phyloP scores from a whole-genome alignment of 75 land plant species.

The Pinus taeda region DNA sequence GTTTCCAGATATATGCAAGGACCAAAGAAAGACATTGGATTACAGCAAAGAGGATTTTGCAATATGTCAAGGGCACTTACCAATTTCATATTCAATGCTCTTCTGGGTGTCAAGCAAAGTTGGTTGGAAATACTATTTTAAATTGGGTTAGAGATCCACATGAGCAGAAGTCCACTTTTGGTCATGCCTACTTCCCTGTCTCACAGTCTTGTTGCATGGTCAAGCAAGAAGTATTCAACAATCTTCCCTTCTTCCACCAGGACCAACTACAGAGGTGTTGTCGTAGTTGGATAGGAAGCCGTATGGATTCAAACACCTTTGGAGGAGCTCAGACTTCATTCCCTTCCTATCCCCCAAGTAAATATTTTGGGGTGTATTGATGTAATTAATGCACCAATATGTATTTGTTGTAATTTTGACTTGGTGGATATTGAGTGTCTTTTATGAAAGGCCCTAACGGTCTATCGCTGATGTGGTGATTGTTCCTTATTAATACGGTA shows the following conservation, averaged over 20 bases:
- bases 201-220: neutral
- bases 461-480: too few relatives aligned
- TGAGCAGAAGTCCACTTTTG: neutral
- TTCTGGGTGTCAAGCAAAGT: neutral
- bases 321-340: neutral
- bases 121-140: neutral
- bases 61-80: neutral
- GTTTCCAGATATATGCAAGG: neutral
- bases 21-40: neutral
- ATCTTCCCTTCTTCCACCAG: neutral
- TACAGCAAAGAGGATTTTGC: neutral
- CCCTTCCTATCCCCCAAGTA: neutral
- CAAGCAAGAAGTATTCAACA: neutral
- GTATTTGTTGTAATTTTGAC: neutral
- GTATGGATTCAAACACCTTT: neutral
- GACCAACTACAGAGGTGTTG: neutral
- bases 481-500: too few relatives aligned
- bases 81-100: neutral
- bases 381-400: neutral
- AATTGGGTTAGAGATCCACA: neutral
- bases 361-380: neutral
- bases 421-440: too few relatives aligned
- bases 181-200: neutral
- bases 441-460: too few relatives aligned
- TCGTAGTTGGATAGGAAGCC: neutral